Conservation (phyloP, 306 rosid species). For the Quercus gilva region DNA sequence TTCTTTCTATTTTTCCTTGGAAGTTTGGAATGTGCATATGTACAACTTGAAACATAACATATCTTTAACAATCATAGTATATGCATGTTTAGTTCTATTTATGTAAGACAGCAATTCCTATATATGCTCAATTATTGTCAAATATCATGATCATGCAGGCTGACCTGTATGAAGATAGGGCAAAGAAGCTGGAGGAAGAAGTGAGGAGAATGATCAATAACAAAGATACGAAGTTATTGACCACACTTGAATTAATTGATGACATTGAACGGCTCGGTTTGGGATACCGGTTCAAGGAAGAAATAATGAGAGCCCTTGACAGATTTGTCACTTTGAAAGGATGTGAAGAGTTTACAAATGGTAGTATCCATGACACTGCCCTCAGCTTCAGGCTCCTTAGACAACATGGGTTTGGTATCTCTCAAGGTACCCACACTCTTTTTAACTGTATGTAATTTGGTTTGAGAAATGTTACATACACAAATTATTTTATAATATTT, state of each 20-base stretch:
- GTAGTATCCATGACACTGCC: conserved; percentile 31
- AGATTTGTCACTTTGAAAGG: neutral
- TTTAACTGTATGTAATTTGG: too few relatives aligned
- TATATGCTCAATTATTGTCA: neutral
- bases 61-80: too few relatives aligned
- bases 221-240: conserved; percentile 1
- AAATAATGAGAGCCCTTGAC: conserved; percentile 29
- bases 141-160: conserved; percentile 15
- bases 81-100: too few relatives aligned
- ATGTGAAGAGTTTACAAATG: neutral
- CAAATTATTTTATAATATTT: too few relatives aligned
- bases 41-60: too few relatives aligned
- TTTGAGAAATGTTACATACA: too few relatives aligned
- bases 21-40: too few relatives aligned
- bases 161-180: neutral
- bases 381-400: conserved; percentile 47
- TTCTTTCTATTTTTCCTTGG: too few relatives aligned
- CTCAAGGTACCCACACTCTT: conserved; percentile 28
- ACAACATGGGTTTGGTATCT: conserved; percentile 35
- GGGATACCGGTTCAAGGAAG: conserved; percentile 29
- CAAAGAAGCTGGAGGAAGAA: conserved; percentile 20
- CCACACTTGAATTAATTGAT: conserved; percentile 28
- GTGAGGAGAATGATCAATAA: conserved; percentile 34
- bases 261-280: conserved; percentile 37
- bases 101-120: too few relatives aligned